Evolutionary conservation across 1,284 basidiomycete genomes (phyloP), one percentile per base, ranked within the genome.

Genomic region (Ceratobasidium sp.): DNA sequence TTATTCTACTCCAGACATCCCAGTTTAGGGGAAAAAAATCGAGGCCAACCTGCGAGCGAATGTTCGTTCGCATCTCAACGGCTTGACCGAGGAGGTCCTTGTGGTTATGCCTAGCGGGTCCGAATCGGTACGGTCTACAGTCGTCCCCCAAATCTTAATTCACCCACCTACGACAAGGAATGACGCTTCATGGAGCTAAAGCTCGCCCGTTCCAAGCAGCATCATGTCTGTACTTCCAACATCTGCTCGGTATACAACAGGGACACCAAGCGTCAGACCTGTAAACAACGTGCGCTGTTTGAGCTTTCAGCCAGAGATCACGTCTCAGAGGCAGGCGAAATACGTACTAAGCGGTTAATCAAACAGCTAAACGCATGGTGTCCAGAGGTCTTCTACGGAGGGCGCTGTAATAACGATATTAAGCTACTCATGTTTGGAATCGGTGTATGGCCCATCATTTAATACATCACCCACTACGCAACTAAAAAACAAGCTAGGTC

Each of bases 281-380:
- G 86, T 79, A 87, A 87, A 78, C 65, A 85, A 3, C 52, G 82
- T 0, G 85, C 85, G 5, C 86, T 86, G 8, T 88, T 82, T 30
- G 41, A 69, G 33, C 16, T 80, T 0, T 79, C 82, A 0, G 44
- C 69, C 0, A 74, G 81, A 6, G 82, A 80, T n/a, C 81, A 62
- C 30, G 80, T 86, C 0, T 44, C 48, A 84, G 78, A 62, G 84
- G 0, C 27, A 27, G 1, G 30, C 62, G 77, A 57, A 79, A 8
- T 77, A 80, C 67, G 80, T 82, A 18, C 1, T 86, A 87, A 78
- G 4, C 81, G 84, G 3, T 3, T 77, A 8, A 82, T 80, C 70
- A 79, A 38, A 1, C 84, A 79, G 48, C 44, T 86, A 16, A 87
- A 84, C 62, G 65, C 48, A 3, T 87, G 81, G 81, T 79, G 79